Percentiles rank a stretch among this genome's conserved stretches.
These are phyloP conservation scores for Limonium bicolor DNA, from an alignment of 148 eudicot species.

Conservation along the genomic window DNA sequence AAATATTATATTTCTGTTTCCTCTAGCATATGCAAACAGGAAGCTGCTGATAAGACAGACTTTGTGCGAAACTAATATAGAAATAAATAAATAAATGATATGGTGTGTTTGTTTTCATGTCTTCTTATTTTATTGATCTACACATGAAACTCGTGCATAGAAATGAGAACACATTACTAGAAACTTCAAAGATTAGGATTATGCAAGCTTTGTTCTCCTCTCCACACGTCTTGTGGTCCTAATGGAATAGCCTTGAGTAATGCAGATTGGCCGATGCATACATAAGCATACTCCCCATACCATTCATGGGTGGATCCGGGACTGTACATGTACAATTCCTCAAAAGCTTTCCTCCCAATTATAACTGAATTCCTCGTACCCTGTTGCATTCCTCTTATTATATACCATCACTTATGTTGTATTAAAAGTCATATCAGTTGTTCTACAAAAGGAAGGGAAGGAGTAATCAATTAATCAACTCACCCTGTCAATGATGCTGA, in stretches of 20 bases:
- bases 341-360: conserved; percentile 47
- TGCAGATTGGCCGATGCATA: conserved; percentile 60
- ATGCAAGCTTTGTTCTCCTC: conserved; percentile 31
- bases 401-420: too few relatives aligned
- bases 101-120: too few relatives aligned
- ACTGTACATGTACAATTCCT: conserved; percentile 52
- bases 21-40: too few relatives aligned
- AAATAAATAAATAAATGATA: too few relatives aligned
- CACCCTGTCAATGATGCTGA: conserved; percentile 76
- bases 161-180: too few relatives aligned
- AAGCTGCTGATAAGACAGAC: too few relatives aligned
- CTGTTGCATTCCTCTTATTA: conserved; percentile 16
- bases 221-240: conserved; percentile 37
- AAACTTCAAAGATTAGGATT: conserved; percentile 51
- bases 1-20: too few relatives aligned
- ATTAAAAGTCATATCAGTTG: too few relatives aligned
- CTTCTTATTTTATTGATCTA: too few relatives aligned
- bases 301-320: conserved; percentile 63
- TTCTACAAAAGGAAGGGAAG: too few relatives aligned
- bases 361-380: conserved; percentile 65
- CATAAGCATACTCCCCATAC: conserved; percentile 48
- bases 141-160: too few relatives aligned
- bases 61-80: too few relatives aligned
- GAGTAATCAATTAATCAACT: conserved; percentile 3
- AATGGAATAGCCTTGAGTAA: conserved; percentile 42